These are phyloP conservation scores for Diaporthe citri DNA, from an alignment of 2,329 filamentous ascomycete species.

Conservation along the genomic window DNA sequence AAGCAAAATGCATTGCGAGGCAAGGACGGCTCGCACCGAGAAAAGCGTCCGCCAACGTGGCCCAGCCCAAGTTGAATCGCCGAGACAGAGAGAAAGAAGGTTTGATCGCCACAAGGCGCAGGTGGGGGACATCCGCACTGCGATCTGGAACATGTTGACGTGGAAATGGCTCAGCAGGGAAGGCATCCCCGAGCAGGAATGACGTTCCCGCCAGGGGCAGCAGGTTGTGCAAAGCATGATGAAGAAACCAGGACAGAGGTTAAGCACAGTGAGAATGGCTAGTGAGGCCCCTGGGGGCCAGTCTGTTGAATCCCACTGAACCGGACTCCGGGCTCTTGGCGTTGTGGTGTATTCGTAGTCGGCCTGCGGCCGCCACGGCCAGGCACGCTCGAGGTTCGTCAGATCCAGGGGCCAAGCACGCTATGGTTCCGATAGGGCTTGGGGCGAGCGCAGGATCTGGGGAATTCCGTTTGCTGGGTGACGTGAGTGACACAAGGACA, in stretches of 20 bases:
- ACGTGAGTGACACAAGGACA: neutral
- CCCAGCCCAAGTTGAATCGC: neutral
- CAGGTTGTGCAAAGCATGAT: neutral
- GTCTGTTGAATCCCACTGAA: neutral
- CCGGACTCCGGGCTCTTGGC: slow-evolving; percentile 30
- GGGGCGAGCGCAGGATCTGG: slow-evolving; percentile 16
- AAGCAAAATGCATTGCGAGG: slow-evolving; percentile 2
- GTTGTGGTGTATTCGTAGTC: slow-evolving; percentile 9
- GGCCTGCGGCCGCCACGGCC: neutral
- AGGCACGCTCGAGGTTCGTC: slow-evolving; percentile 17
- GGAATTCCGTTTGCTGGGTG: slow-evolving; percentile 14
- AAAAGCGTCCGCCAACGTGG: no score
- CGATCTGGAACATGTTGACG: slow-evolving; percentile 1
- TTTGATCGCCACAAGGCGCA: slow-evolving; percentile 9
- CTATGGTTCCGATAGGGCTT: slow-evolving; percentile 18
- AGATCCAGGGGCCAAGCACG: slow-evolving; percentile 21
- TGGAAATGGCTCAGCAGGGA: slow-evolving; percentile 4
- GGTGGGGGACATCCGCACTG: slow-evolving; percentile 20
- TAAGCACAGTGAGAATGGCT: neutral
- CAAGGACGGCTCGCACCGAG: neutral
- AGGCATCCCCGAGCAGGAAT: slow-evolving; percentile 7
- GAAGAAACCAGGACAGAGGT: neutral
- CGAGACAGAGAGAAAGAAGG: neutral
- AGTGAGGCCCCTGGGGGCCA: neutral
- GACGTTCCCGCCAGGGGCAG: neutral